Evolutionary conservation across 2,329 filamentous ascomycete species (phyloP).

Genomic region (Aspergillus tanneri): DNA sequence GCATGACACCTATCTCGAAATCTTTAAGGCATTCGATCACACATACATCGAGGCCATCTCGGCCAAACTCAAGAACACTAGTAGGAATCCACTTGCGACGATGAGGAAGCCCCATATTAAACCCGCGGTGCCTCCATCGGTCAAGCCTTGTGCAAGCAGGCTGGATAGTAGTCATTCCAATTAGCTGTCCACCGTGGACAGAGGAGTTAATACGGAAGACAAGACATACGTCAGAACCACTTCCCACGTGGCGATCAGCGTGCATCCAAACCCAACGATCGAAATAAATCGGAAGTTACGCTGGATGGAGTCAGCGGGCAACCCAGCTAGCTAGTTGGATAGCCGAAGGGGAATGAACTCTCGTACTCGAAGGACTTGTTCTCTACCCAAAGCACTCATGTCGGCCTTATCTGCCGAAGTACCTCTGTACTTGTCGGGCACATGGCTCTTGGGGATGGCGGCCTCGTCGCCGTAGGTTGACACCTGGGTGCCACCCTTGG

Average conservation of each 20-base stretch:
- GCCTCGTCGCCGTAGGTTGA: background rate
- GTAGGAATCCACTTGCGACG: conserved; percentile 31
- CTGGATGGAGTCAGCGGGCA: conserved; percentile 23
- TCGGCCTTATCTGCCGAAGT: conserved; percentile 38
- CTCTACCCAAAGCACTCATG: conserved; percentile 41
- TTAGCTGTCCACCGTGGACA: too few relatives aligned
- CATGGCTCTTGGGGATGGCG: conserved; percentile 25
- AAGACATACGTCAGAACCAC: conserved; percentile 40
- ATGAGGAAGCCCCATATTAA: conserved; percentile 40
- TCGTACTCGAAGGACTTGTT: conserved; percentile 40
- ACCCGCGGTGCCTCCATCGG: conserved; percentile 40
- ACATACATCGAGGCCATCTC: conserved; percentile 47
- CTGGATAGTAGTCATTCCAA: too few relatives aligned
- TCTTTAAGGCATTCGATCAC: background rate
- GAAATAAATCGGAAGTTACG: conserved; percentile 48
- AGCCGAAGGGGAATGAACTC: too few relatives aligned
- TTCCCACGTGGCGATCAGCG: conserved; percentile 47
- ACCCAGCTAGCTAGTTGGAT: too few relatives aligned
- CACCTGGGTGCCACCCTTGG: background rate
- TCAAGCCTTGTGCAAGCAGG: conserved; percentile 31
- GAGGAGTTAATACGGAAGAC: conserved; percentile 7
- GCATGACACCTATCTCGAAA: background rate
- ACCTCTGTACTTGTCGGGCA: conserved; percentile 39
- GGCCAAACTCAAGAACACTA: conserved; percentile 41
- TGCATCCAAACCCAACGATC: conserved; percentile 47